A percentile compares a stretch with the other conserved stretches of the same genome.
These are phyloP conservation scores for Rhypophila decipiens DNA, from an alignment of 495 filamentous ascomycete species.

Conservation along the genomic window DNA sequence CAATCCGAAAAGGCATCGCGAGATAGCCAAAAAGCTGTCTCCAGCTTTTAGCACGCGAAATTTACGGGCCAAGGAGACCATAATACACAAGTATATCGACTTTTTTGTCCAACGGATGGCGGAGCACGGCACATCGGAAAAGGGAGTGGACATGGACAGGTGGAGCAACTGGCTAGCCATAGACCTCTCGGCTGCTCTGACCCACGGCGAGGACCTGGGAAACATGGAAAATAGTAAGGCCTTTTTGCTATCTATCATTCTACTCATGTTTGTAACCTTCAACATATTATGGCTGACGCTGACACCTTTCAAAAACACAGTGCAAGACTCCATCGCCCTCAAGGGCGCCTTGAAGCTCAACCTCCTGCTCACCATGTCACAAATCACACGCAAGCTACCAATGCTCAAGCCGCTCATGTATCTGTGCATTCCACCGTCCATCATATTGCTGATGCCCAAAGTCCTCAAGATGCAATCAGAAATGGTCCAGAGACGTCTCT, in stretches of 20 bases:
- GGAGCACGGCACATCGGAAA: neutral
- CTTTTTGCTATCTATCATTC: no score
- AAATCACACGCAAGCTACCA: neutral
- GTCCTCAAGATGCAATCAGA: neutral
- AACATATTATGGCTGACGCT: neutral
- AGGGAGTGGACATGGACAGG: neutral
- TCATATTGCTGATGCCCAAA: neutral
- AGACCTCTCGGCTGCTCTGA: neutral
- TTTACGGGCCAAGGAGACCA: neutral
- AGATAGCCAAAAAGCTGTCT: neutral
- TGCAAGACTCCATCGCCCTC: neutral
- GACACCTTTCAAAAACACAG: neutral
- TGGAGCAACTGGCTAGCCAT: neutral
- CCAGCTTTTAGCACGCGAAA: neutral
- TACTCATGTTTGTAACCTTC: no score
- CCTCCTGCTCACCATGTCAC: neutral
- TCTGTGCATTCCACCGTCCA: neutral
- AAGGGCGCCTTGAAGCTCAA: neutral
- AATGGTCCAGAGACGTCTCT: neutral
- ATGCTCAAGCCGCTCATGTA: neutral
- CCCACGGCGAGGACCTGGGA: neutral
- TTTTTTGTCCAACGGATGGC: neutral
- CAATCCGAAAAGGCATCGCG: neutral
- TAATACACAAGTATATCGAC: neutral
- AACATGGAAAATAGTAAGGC: neutral